Evolutionary conservation across 441 rosid species (phyloP).

Genomic region (Euphorbia celastroides): DNA sequence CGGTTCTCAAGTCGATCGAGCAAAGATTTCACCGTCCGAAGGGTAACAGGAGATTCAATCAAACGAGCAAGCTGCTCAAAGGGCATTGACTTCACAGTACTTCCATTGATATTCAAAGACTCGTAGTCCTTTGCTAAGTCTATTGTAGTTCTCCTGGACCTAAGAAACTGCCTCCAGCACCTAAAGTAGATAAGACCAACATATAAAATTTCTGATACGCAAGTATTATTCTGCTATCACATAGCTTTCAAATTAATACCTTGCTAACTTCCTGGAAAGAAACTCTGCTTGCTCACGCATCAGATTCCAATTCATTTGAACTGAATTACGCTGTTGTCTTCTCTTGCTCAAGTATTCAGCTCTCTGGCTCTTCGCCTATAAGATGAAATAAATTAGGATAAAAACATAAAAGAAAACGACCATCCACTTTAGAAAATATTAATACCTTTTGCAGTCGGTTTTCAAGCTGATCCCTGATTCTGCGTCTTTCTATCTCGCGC

Average conservation of each 20-base stretch:
- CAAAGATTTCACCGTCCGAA: conserved; percentile 53
- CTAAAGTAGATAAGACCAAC: conserved; percentile 24
- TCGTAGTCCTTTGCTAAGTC: conserved; percentile 66
- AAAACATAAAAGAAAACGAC: background rate
- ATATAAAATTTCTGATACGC: background rate
- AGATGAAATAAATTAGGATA: background rate
- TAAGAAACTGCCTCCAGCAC: conserved; percentile 81
- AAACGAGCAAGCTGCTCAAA: conserved; percentile 82
- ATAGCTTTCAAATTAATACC: conserved; percentile 11
- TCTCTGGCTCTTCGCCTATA: conserved; percentile 83
- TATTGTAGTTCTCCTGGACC: conserved; percentile 60
- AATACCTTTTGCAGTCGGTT: conserved; percentile 80
- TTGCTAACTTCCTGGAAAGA: conserved; percentile 75
- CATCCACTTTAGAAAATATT: background rate
- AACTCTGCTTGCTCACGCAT: conserved; percentile 70
- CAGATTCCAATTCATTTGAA: conserved; percentile 38
- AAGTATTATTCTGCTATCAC: background rate
- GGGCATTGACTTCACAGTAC: conserved; percentile 46
- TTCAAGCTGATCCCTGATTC: conserved; percentile 77
- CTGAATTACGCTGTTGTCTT: conserved; percentile 49
- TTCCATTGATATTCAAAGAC: conserved; percentile 50
- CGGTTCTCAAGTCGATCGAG: conserved; percentile 83
- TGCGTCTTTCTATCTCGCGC: conserved; percentile 89
- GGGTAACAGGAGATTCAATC: conserved; percentile 58
- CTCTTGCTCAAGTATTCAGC: conserved; percentile 92